Evolutionary conservation across 495 filamentous ascomycete species (phyloP).

Genomic region (Podospora tetraspora): DNA sequence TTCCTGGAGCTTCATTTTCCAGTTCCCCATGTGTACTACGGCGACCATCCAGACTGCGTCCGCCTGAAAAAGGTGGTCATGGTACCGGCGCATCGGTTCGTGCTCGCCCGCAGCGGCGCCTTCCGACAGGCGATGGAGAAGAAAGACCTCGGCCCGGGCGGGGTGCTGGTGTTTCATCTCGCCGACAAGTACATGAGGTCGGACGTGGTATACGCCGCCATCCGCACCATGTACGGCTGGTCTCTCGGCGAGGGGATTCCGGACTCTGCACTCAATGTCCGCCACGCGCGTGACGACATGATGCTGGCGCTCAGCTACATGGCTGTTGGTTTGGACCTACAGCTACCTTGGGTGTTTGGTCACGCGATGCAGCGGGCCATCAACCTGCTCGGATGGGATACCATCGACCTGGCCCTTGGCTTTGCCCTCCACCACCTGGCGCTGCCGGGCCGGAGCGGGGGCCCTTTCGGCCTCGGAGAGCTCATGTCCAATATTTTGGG

Average conservation of each 20-base stretch:
- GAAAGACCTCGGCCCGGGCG: slow-evolving; percentile 16
- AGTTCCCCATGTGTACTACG: slow-evolving; percentile 31
- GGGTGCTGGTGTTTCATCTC: slow-evolving; percentile 38
- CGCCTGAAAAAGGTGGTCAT: slow-evolving; percentile 32
- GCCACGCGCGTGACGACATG: slow-evolving; percentile 38
- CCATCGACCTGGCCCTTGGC: slow-evolving; percentile 45
- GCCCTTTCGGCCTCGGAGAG: slow-evolving; percentile 8
- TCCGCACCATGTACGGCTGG: slow-evolving; percentile 48
- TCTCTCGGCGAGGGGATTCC: slow-evolving; percentile 15
- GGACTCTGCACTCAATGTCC: slow-evolving; percentile 17
- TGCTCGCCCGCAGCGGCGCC: slow-evolving; percentile 47
- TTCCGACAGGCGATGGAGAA: slow-evolving; percentile 27
- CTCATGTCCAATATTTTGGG: slow-evolving; percentile 36
- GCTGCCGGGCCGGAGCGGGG: slow-evolving; percentile 19
- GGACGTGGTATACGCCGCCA: slow-evolving; percentile 42
- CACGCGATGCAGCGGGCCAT: slow-evolving; percentile 44
- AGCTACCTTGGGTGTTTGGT: slow-evolving; percentile 38
- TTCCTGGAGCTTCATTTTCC: slow-evolving; percentile 41
- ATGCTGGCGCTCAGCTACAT: slow-evolving; percentile 48
- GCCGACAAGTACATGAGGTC: slow-evolving; percentile 46
- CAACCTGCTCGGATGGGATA: slow-evolving; percentile 48
- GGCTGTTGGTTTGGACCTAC: slow-evolving; percentile 47
- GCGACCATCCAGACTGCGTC: slow-evolving; percentile 41
- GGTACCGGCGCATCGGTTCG: slow-evolving; percentile 47
- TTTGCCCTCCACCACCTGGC: slow-evolving; percentile 29